A percentile compares a stretch with the other conserved stretches of the same genome.
phyloP scores from a whole-genome alignment of 306 rosid species.

The Glycine latifolia region DNA sequence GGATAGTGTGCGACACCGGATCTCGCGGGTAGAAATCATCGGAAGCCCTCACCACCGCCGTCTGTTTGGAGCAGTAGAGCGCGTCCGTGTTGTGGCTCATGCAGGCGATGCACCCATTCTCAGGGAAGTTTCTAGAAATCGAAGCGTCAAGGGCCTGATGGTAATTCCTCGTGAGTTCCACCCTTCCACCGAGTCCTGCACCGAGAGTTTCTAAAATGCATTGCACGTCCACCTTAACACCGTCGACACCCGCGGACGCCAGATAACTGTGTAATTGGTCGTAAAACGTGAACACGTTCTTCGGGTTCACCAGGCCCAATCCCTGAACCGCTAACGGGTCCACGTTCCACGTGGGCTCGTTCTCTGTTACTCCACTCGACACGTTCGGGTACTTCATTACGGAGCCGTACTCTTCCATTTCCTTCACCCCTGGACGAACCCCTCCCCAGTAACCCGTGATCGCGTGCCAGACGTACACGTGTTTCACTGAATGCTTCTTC shows the following conservation, averaged over 20 bases:
- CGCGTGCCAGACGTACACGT: conserved; percentile 95
- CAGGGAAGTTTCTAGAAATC: conserved; percentile 73
- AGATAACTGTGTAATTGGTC: conserved; percentile 75
- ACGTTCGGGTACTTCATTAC: conserved; percentile 61
- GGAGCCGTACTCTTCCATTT: conserved; percentile 70
- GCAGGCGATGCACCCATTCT: conserved; percentile 88
- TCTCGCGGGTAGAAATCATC: conserved; percentile 93
- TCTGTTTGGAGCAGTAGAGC: conserved; percentile 79
- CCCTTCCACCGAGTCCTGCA: conserved; percentile 83
- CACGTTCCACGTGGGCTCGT: conserved; percentile 81
- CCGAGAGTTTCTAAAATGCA: conserved; percentile 87
- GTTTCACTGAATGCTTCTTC: conserved; percentile 66
- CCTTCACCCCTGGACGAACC: conserved; percentile 73
- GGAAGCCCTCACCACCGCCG: conserved; percentile 85
- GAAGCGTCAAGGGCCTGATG: conserved; percentile 93
- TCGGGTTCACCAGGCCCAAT: conserved; percentile 77
- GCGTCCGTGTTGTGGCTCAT: conserved; percentile 98
- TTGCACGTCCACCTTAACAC: conserved; percentile 96
- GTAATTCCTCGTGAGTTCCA: conserved; percentile 76
- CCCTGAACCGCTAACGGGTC: conserved; percentile 72
- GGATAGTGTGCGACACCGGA: conserved; percentile 83
- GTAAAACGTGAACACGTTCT: conserved; percentile 68
- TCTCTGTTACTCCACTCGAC: conserved; percentile 69
- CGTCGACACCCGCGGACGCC: conserved; percentile 81
- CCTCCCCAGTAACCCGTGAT: conserved; percentile 99